phyloP scores from a whole-genome alignment of 805 yeast genomes.

The Starmerella khaoyaiensis region DNA sequence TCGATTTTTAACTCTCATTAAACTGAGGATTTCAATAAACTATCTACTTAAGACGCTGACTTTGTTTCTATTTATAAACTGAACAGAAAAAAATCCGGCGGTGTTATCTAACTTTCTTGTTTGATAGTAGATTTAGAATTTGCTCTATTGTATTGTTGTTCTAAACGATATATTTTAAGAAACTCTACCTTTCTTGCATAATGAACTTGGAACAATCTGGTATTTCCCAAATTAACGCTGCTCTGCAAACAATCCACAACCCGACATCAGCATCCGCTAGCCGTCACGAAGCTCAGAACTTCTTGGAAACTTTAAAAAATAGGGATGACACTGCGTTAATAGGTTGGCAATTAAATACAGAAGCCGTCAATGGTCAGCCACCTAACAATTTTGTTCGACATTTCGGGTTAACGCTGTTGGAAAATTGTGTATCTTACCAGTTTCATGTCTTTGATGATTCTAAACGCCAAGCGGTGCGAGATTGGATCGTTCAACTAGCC shows the following conservation, averaged over 20 bases:
- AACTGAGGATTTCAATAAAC: no score
- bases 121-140: conserved; percentile 20
- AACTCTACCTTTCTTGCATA: no score
- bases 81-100: no score
- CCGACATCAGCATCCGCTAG: conserved; percentile 25
- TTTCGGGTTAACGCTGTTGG: conserved; percentile 72
- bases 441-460: conserved; percentile 44
- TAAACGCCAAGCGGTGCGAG: conserved; percentile 54
- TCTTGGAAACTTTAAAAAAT: conserved; percentile 61
- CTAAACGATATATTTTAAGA: conserved; percentile 76
- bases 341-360: conserved; percentile 59
- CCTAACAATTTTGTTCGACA: conserved; percentile 62
- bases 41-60: no score
- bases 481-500: conserved; percentile 75
- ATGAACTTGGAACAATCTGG: no score
- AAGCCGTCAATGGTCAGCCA: conserved; percentile 7
- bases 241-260: conserved; percentile 41
- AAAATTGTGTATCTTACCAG: conserved; percentile 48
- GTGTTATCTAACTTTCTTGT: no score
- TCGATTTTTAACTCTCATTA: no score
- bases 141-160: conserved; percentile 41
- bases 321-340: conserved; percentile 79
- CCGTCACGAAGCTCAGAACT: conserved; percentile 45
- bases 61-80: no score
- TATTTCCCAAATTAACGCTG: conserved; percentile 46